These are phyloP conservation scores for Ceratocystis smalleyi DNA, from an alignment of 2,329 filamentous ascomycete species.

Conservation along the genomic window DNA sequence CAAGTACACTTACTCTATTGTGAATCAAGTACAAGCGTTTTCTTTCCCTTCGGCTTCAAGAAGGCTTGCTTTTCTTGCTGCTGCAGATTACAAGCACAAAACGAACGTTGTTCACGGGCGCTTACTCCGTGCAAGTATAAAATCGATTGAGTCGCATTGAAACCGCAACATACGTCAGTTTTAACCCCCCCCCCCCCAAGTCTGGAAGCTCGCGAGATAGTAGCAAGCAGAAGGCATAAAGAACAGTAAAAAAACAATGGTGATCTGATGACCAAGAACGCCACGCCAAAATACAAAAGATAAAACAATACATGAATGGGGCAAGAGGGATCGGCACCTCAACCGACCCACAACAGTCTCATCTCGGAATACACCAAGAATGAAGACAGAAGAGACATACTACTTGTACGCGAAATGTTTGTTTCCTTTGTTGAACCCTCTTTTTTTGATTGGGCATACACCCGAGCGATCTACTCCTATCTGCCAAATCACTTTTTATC, in stretches of 20 bases:
- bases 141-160: no score
- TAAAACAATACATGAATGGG: not conserved
- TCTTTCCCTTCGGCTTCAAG: no score
- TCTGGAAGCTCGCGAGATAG: not conserved
- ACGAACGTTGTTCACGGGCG: no score
- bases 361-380: not conserved
- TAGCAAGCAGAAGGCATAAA: not conserved
- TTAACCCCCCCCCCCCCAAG: not conserved
- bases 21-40: no score
- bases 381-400: not conserved
- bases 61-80: no score
- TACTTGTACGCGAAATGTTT: not conserved
- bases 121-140: no score
- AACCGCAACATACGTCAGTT: no score
- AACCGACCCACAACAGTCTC: not conserved
- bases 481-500: conserved; percentile 5
- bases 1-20: no score
- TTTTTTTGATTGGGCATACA: not conserved
- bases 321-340: not conserved
- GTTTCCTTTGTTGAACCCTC: conserved; percentile 5
- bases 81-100: no score
- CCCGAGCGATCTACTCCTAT: conserved; percentile 4
- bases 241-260: not conserved
- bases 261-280: not conserved
- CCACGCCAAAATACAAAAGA: not conserved